These are phyloP conservation scores for Pyrenophora graminea DNA, from an alignment of 2,329 filamentous ascomycete genomes.

Conservation along the genomic window DNA sequence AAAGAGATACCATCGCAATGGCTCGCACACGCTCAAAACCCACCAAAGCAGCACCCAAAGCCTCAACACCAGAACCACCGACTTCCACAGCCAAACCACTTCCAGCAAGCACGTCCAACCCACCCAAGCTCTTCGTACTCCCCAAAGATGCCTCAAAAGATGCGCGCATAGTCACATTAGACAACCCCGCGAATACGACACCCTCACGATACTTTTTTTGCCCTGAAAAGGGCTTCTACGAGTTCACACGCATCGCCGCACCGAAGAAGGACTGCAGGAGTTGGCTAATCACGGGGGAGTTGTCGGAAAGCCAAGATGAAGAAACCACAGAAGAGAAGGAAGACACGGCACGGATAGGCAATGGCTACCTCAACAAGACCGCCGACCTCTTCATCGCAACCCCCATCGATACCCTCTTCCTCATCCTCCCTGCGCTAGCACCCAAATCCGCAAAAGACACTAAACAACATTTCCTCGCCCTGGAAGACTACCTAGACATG, in stretches of 20 bases:
- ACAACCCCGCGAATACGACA: constrained; percentile 56
- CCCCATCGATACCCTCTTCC: constrained; percentile 79
- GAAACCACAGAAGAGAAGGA: constrained; percentile 3
- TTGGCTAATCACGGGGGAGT: constrained; percentile 53
- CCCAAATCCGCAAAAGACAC: constrained; percentile 52
- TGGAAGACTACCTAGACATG: constrained; percentile 73
- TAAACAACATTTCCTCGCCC: constrained; percentile 68
- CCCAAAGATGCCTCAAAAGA: constrained; percentile 57
- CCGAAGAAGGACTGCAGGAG: constrained; percentile 58
- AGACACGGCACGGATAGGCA: constrained; percentile 19
- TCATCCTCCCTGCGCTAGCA: constrained; percentile 74
- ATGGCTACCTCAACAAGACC: constrained; percentile 64
- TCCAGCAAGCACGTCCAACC: constrained; percentile 45
- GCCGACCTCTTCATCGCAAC: constrained; percentile 85
- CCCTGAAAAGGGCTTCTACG: constrained; percentile 61
- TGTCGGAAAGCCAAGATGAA: constrained; percentile 7
- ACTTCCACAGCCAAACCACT: constrained; percentile 35
- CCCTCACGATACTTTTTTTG: constrained; percentile 63
- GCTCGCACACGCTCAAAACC: constrained; percentile 45
- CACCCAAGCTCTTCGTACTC: constrained; percentile 61
- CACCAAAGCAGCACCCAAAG: constrained; percentile 16
- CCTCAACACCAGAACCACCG: constrained; percentile 29
- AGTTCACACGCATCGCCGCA: constrained; percentile 62
- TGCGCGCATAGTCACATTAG: constrained; percentile 60
- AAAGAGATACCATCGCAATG: constrained; percentile 26